Percentiles rank a stretch among this genome's conserved stretches.
phyloP scores from a whole-genome alignment of 108 stramenopile species.

The Asterionellopsis glacialis region DNA sequence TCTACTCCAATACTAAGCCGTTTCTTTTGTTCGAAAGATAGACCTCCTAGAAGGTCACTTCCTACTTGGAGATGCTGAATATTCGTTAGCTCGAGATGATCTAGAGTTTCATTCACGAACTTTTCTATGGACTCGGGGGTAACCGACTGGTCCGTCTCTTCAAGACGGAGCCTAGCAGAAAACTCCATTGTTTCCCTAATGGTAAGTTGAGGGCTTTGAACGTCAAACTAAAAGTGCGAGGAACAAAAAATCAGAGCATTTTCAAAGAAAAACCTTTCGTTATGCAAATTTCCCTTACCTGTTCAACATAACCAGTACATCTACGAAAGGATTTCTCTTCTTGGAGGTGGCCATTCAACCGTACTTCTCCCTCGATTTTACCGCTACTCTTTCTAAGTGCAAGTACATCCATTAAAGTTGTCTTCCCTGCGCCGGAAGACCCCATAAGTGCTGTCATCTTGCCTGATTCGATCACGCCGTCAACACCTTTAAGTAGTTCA shows the following conservation, averaged over 20 bases:
- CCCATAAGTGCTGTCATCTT: constrained; percentile 71
- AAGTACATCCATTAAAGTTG: constrained; percentile 42
- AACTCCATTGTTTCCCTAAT: constrained; percentile 83
- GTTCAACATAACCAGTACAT: constrained; percentile 85
- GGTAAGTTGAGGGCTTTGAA: constrained; percentile 71
- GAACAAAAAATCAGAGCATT: background rate
- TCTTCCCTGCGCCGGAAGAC: constrained; percentile 23
- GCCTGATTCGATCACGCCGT: constrained; percentile 55
- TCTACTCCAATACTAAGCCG: constrained; percentile 75
- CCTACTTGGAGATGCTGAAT: constrained; percentile 40
- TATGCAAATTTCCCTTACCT: constrained; percentile 21
- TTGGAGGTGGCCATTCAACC: constrained; percentile 78
- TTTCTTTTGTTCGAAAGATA: constrained; percentile 71
- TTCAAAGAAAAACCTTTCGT: background rate
- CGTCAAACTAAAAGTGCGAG: constrained; percentile 41
- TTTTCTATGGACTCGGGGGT: constrained; percentile 29
- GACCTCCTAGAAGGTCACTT: constrained; percentile 20
- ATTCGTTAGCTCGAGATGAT: constrained; percentile 53
- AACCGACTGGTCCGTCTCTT: constrained; percentile 34
- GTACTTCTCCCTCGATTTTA: constrained; percentile 68
- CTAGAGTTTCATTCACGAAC: constrained; percentile 66
- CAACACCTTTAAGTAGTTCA: constrained; percentile 51
- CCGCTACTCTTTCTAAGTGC: constrained; percentile 84
- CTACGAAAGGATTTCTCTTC: constrained; percentile 52
- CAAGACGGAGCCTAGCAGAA: constrained; percentile 77